Evolutionary conservation across 78 protist species (phyloP).

Genomic region (Guillardia theta): DNA sequence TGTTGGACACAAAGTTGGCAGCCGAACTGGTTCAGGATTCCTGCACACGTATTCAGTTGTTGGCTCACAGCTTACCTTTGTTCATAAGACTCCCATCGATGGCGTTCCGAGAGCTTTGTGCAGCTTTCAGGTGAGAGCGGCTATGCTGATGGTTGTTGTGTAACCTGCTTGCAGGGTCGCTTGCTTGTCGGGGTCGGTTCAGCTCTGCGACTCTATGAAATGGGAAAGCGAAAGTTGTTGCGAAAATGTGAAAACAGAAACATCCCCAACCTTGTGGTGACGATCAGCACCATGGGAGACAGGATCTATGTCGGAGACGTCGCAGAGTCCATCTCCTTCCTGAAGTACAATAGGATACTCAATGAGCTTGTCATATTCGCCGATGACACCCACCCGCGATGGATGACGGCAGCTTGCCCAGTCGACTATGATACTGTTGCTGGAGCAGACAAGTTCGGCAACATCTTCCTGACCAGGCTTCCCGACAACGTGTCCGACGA

Average conservation of each 20-base stretch:
- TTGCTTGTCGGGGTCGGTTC: neutral
- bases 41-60: neutral
- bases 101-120: constrained; percentile 80
- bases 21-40: constrained; percentile 26
- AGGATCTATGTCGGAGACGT: constrained; percentile 86
- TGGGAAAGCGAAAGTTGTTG: constrained; percentile 87
- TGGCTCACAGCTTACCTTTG: constrained; percentile 50
- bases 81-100: constrained; percentile 81
- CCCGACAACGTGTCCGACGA: constrained; percentile 69
- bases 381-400: constrained; percentile 89
- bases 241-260: constrained; percentile 84
- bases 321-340: constrained; percentile 59
- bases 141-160: constrained; percentile 1
- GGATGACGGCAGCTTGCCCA: constrained; percentile 51
- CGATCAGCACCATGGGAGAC: constrained; percentile 58
- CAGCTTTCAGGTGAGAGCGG: neutral
- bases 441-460: constrained; percentile 91
- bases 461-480: constrained; percentile 74
- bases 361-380: constrained; percentile 78
- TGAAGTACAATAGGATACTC: neutral
- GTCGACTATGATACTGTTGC: constrained; percentile 91
- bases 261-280: constrained; percentile 36
- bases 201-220: neutral
- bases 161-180: constrained; percentile 78
- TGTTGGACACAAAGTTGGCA: constrained; percentile 49